Evolutionary conservation across 805 yeast genomes (phyloP), one percentile per base, ranked within the genome.

Genomic region (Kurtzmaniella cleridarum): DNA sequence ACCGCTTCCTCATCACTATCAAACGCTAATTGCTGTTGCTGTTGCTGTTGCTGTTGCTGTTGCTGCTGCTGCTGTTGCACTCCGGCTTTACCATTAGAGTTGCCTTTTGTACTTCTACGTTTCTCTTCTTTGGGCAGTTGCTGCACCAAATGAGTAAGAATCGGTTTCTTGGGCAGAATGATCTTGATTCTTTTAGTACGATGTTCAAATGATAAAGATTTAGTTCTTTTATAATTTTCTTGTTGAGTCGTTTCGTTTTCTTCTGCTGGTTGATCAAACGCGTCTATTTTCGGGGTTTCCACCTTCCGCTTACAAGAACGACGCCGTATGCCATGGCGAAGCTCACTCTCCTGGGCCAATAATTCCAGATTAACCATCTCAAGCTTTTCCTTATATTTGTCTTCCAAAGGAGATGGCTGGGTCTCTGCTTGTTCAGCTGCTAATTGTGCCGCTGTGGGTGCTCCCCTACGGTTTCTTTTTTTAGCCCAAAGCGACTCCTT

Each of bases 401-500:
- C 5, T 41, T 49, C 44, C 7, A 38, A 13, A 32, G 39, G 31
- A 47, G 48, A 16, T 23, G 30, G 34, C 3, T 27, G 16, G 30
- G 28, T 15, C 9, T 41, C 40, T 5, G 24, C 49, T 45, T 54
- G 48, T 31, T 47, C 48, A 35, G 57, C 40, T n/a, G 34, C 30
- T 29, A 37, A 43, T 41, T 40, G 34, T 40, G 44, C 45, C 43
- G 47, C 53, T 41, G 41, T 27, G 2, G 49, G 41, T 48, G 45
- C 45, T 50, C 27, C 48, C 48, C 18, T 50, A 41, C 31, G 42
- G 34, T 46, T 49, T 39, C 44, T 49, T 27, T 38, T 63, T 66
- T 41, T 56, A 20, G 78, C 71, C 78, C 83, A 73, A 35, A 73
- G 56, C 13, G 78, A 65, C 34, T 78, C 84, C 45, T 72, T 76